phyloP scores from a whole-genome alignment of 148 eudicot genomes.

The Tetragonia tetragonoides region DNA sequence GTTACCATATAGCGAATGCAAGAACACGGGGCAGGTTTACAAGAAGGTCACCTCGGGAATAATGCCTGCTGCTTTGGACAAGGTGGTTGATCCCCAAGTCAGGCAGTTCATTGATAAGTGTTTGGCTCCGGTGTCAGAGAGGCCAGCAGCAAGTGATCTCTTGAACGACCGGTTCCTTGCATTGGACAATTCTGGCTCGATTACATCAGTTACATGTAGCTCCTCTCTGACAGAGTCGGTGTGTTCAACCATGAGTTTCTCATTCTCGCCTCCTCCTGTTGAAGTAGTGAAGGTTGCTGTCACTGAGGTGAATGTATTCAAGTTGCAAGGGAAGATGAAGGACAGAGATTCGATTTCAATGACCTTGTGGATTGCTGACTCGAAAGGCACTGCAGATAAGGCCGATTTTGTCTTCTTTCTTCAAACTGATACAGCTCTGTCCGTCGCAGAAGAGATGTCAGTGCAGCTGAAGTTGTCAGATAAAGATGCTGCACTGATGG shows the following conservation, averaged over 20 bases:
- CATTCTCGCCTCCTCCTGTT: not conserved
- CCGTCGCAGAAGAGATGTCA: slow-evolving; percentile 18
- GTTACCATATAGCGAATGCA: slow-evolving; percentile 29
- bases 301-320: not conserved
- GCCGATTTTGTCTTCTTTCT: slow-evolving; percentile 12
- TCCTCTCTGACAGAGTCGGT: not conserved
- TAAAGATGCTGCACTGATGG: slow-evolving; percentile 3
- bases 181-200: not conserved
- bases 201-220: not conserved
- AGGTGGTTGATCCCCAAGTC: not conserved
- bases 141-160: slow-evolving; percentile 10
- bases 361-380: not conserved
- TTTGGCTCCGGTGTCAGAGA: not conserved
- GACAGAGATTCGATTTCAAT: slow-evolving; percentile 9
- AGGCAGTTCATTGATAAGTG: slow-evolving; percentile 8
- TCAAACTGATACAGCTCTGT: not conserved
- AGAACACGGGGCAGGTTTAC: slow-evolving; percentile 29
- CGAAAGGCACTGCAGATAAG: not conserved
- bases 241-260: not conserved
- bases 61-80: slow-evolving; percentile 7
- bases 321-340: slow-evolving; percentile 10
- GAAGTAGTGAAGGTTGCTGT: not conserved
- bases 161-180: slow-evolving; percentile 12
- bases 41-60: slow-evolving; percentile 22
- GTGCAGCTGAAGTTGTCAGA: slow-evolving; percentile 16